Percentiles rank a stretch among this genome's conserved stretches.
phyloP scores from a whole-genome alignment of 1,139 yeast genomes.

The Trichomonascaceae sp. region DNA sequence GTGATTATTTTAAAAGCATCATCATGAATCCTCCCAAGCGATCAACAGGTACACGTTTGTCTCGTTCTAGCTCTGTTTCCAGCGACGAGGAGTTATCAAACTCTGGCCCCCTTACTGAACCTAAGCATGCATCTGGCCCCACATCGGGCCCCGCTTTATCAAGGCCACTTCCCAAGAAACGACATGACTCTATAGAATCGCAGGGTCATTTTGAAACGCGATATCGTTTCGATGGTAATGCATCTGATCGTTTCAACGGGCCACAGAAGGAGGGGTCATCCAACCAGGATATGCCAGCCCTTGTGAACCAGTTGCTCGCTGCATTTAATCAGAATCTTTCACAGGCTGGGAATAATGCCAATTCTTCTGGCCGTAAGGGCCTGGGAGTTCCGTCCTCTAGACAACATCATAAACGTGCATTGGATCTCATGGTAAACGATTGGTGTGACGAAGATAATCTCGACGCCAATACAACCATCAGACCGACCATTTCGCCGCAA shows the following conservation, averaged over 20 bases:
- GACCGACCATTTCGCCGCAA: constrained; percentile 30
- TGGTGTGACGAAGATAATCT: constrained; percentile 17
- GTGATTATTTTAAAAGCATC: constrained; percentile 2
- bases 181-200: neutral
- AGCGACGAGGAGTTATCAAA: neutral
- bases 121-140: neutral
- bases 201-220: neutral
- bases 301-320: neutral
- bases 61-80: neutral
- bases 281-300: neutral
- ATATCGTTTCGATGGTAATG: neutral
- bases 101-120: neutral
- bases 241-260: neutral
- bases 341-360: neutral
- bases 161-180: neutral
- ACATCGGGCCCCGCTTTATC: neutral
- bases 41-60: neutral
- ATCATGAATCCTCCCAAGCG: neutral
- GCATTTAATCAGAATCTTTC: neutral
- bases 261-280: neutral
- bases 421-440: constrained; percentile 3
- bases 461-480: constrained; percentile 22
- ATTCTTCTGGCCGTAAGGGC: neutral
- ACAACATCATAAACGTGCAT: neutral
- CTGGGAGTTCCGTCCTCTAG: neutral